Conservation (phyloP, 441 rosid species). For the Bruguiera hainesii region DNA sequence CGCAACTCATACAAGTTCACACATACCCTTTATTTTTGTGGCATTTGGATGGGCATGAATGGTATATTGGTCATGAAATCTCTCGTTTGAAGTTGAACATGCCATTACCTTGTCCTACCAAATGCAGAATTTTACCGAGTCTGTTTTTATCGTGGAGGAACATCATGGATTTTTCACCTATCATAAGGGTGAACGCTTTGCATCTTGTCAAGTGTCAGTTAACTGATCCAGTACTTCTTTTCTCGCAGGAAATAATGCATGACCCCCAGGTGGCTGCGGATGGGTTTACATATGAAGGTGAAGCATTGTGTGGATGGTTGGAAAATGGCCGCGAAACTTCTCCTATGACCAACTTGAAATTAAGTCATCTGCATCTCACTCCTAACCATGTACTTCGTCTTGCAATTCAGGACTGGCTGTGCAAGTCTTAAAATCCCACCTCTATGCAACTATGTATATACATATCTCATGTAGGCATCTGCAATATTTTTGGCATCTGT, state of each 20-base stretch:
- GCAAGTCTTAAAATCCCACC: slow-evolving; percentile 33
- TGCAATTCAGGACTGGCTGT: slow-evolving; percentile 80
- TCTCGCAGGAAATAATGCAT: slow-evolving; percentile 71
- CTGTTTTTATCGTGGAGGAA: neutral
- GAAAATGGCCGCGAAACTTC: slow-evolving; percentile 56
- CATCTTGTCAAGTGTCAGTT: slow-evolving; percentile 8
- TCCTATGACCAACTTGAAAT: slow-evolving; percentile 71
- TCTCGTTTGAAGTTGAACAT: neutral
- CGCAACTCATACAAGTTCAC: neutral
- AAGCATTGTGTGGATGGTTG: slow-evolving; percentile 58
- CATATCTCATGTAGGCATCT: neutral
- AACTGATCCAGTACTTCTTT: slow-evolving; percentile 10
- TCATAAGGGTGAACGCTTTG: neutral
- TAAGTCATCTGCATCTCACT: slow-evolving; percentile 50
- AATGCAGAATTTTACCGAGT: neutral
- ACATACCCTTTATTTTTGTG: neutral
- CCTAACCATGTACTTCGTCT: slow-evolving; percentile 58
- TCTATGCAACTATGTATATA: neutral
- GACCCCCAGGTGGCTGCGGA: slow-evolving; percentile 79
- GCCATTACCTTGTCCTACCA: neutral
- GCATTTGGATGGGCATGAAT: neutral
- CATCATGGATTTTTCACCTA: neutral
- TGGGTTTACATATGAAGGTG: slow-evolving; percentile 72
- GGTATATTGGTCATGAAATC: neutral
- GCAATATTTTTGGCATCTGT: neutral